Evolutionary conservation across 1,284 basidiomycete species (phyloP), one percentile per base, ranked within the genome.

Genomic region (Hymenochaete sp.): DNA sequence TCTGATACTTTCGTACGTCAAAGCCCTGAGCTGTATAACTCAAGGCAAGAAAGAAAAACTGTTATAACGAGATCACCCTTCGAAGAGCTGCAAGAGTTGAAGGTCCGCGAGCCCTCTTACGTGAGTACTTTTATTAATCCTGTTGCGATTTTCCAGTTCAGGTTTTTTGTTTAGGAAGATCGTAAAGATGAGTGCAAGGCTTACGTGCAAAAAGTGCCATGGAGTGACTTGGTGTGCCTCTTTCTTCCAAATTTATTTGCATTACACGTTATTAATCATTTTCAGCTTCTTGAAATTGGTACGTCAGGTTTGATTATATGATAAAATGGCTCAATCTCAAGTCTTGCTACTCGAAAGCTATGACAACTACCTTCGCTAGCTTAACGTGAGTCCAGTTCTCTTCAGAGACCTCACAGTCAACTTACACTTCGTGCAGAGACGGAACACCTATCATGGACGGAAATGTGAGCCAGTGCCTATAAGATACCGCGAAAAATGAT

Each of bases 211-310:
- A 43, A 49, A 36, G n/a, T 49, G 2, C 43, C 25, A 16, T 45
- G 47, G 42, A 45, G 35, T 33, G 47, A 49, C 32, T 31, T 49
- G 42, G 47, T 48, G 18, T n/a, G 35, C 31, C 28, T 14, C 35
- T 36, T 8, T n/a, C 14, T 22, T 3, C 7, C 13, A 27, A 24
- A 11, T 40, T 27, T 9, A 13, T 8, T 10, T 40, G 10, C 27
- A 11, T 14, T 6, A 7, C 11, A n/a, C n/a, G n/a, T n/a, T n/a
- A n/a, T n/a, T n/a, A n/a, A n/a, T n/a, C n/a, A n/a, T n/a, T n/a
- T n/a, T n/a, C n/a, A n/a, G n/a, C n/a, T n/a, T n/a, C n/a, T n/a
- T n/a, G n/a, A n/a, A n/a, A n/a, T n/a, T n/a, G n/a, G n/a, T n/a
- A n/a, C n/a, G 21, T 31, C 14, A n/a, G 19, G 21, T 9, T 32